phyloP scores from a whole-genome alignment of 2,329 filamentous ascomycete genomes.

The Fusarium fujikuroi region DNA sequence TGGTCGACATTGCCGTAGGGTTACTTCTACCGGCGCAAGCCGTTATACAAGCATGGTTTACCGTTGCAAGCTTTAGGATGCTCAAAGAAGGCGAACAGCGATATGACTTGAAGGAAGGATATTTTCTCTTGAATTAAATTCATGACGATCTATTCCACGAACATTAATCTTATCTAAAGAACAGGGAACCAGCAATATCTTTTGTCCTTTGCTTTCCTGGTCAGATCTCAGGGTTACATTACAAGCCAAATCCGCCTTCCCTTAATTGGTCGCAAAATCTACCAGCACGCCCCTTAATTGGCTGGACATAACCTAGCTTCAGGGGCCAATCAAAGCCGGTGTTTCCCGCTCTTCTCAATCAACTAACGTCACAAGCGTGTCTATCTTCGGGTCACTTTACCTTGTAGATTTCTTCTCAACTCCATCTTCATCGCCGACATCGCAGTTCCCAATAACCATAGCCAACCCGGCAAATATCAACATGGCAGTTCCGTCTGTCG shows the following conservation, averaged over 20 bases:
- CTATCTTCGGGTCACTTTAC: slow-evolving; percentile 6
- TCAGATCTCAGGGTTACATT: not conserved
- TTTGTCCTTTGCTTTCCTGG: not conserved
- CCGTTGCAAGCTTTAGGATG: not conserved
- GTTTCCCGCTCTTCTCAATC: slow-evolving; percentile 38
- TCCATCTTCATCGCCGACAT: slow-evolving; percentile 21
- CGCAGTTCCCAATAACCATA: not conserved
- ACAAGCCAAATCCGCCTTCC: slow-evolving; percentile 1
- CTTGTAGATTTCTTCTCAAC: slow-evolving; percentile 25
- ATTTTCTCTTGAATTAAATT: not conserved
- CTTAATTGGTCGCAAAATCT: slow-evolving; percentile 24
- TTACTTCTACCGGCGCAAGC: not conserved
- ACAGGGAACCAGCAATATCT: not conserved
- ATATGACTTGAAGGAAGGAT: not conserved
- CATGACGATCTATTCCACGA: not conserved
- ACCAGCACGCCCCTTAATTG: slow-evolving; percentile 21
- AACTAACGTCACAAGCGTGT: slow-evolving; percentile 35
- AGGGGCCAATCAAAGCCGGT: slow-evolving; percentile 42
- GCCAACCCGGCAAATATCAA: not conserved
- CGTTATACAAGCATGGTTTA: not conserved
- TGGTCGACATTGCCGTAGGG: not conserved
- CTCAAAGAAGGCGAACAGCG: not conserved
- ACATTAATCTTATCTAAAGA: not conserved
- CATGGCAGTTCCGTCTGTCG: slow-evolving; percentile 45
- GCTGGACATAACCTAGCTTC: not conserved